Base-by-base conservation (phyloP, 2,329 filamentous ascomycete genomes). In the Exserohilum turcica region DNA sequence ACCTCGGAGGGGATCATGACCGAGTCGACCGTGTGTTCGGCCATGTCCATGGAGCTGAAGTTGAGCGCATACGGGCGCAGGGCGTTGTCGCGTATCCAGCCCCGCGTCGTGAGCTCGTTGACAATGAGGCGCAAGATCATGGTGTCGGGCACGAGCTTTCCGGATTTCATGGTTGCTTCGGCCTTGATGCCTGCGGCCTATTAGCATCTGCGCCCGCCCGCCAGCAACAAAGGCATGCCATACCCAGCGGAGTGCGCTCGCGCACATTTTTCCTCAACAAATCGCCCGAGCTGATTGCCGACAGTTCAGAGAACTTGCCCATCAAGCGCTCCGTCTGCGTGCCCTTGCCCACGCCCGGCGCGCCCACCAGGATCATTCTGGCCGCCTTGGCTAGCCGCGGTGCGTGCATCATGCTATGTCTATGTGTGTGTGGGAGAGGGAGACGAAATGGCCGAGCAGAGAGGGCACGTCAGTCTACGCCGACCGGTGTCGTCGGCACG, bases 321-420 rank as follows among this genome's bases (percentile, higher is more conserved):
- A 97, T 86, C 58, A 99, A 81, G 57, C 94, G 86, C 75, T 96
- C 90, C 45, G 91, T 91, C 79, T 99, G 94, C 3, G 94, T 99
- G 59, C 93, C 94, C 76, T 99, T 99, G 59, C 94, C 94, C 52
- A 96, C 94, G 53, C 92, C 92, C n/a, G 94, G 94, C 46, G 93
- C 92, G 66, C 94, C 94, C 66, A 99, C 86, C 63, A 99, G 86
- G 71, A 99, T 97, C 60, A 97, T 88, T 59, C 94, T 89, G 48
- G 94, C 94, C 52, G 94, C 93, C 77, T 83, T 87, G 36, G 70
- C 59, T 13, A 76, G 63, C 27, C 21, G 49, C 31, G 50, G 48
- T 29, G 48, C 40, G 31, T 67, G 50, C 68, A 75, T 74, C 29
- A 24, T 49, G 27, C 15, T 39, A 16, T 37, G 6, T 32, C 18